Percentiles rank a stretch among this genome's conserved stretches.
Conservation (phyloP, 164 flowering plant species). For the Stephania japonica region DNA sequence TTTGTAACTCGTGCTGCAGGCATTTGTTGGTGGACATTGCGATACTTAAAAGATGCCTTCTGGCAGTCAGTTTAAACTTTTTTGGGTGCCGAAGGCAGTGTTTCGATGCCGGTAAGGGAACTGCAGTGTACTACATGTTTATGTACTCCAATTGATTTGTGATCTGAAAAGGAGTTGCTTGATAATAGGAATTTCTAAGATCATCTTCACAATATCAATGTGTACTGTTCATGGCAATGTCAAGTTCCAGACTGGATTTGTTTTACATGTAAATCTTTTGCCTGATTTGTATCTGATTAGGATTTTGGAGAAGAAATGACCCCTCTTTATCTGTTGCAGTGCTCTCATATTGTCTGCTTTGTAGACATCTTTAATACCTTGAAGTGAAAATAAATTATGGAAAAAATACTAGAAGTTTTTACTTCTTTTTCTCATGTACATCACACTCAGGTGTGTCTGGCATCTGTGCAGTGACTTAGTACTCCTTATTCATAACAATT, state of each 20-base stretch:
- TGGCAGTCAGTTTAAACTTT: slow-evolving; percentile 18
- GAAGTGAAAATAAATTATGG: neutral
- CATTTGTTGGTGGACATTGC: slow-evolving; percentile 18
- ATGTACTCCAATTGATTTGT: slow-evolving; percentile 1
- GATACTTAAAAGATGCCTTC: slow-evolving; percentile 11
- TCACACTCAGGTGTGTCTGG: too few species aligned
- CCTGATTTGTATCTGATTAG: neutral
- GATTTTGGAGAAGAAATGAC: neutral
- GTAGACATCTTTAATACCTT: neutral
- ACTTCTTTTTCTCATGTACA: too few species aligned
- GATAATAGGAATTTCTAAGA: neutral
- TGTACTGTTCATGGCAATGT: neutral
- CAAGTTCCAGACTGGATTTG: neutral
- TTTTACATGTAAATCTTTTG: neutral
- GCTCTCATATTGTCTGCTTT: neutral
- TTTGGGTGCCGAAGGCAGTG: slow-evolving; percentile 1
- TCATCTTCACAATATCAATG: neutral
- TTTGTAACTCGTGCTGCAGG: slow-evolving; percentile 27
- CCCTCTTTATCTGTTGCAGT: neutral
- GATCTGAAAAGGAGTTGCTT: neutral
- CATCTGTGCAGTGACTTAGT: too few species aligned
- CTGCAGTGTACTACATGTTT: neutral
- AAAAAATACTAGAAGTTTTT: too few species aligned
- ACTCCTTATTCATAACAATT: too few species aligned
- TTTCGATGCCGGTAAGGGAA: neutral